Percentiles rank a stretch among this genome's conserved stretches.
These are phyloP conservation scores for Leccinum holopus DNA, from an alignment of 1,284 basidiomycete genomes.

Conservation along the genomic window DNA sequence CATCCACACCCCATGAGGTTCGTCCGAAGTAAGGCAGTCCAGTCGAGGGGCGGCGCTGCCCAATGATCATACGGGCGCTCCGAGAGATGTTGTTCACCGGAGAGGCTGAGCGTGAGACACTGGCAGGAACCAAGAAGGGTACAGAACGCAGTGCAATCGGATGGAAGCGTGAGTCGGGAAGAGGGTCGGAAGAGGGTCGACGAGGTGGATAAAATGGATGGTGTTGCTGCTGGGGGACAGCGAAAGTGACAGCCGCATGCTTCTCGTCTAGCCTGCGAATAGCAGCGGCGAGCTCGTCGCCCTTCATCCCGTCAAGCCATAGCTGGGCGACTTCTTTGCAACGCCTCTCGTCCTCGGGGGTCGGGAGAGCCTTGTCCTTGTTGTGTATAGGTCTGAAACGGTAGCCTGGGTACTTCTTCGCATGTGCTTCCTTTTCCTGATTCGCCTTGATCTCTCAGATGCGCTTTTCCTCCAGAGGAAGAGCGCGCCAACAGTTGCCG, in stretches of 20 bases:
- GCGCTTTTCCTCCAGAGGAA: slow-evolving; percentile 46
- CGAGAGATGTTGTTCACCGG: too few relatives aligned
- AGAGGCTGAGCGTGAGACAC: too few relatives aligned
- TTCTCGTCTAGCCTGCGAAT: slow-evolving; percentile 53
- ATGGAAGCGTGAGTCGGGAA: slow-evolving; percentile 45
- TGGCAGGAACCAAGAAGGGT: slow-evolving; percentile 27
- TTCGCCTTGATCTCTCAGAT: slow-evolving; percentile 53
- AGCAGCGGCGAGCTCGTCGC: slow-evolving; percentile 62
- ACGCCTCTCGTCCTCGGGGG: slow-evolving; percentile 49
- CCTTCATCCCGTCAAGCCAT: slow-evolving; percentile 58
- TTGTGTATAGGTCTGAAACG: slow-evolving; percentile 68
- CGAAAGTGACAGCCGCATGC: slow-evolving; percentile 10
- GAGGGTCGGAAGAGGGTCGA: slow-evolving; percentile 63
- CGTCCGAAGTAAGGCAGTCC: too few relatives aligned
- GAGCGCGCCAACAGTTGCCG: slow-evolving; percentile 66
- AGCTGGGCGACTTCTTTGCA: slow-evolving; percentile 62
- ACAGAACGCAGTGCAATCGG: slow-evolving; percentile 44
- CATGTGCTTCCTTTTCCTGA: slow-evolving; percentile 65
- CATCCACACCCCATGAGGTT: too few relatives aligned
- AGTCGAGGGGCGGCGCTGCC: too few relatives aligned
- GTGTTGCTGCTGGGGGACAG: slow-evolving; percentile 15
- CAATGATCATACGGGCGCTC: too few relatives aligned
- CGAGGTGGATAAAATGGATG: slow-evolving; percentile 41
- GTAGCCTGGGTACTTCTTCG: slow-evolving; percentile 63
- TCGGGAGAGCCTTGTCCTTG: slow-evolving; percentile 38